phyloP scores from a whole-genome alignment of 441 rosid species.

The Corymbia calophylla region DNA sequence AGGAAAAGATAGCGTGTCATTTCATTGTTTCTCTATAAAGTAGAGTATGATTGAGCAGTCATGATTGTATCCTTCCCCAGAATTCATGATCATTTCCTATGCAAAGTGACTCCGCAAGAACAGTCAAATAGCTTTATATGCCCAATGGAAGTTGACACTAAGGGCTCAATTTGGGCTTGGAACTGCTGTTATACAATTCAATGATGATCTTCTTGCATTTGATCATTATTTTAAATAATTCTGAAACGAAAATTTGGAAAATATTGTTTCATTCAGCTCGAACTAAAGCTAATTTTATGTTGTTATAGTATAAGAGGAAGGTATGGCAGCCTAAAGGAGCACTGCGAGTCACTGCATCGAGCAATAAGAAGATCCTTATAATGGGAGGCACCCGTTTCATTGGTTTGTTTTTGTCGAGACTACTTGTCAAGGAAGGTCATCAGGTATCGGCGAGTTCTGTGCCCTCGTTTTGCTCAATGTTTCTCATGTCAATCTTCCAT shows the following conservation, averaged over 20 bases:
- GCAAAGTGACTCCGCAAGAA: not conserved
- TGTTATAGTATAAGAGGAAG: slow-evolving; percentile 70
- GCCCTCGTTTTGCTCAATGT: not conserved
- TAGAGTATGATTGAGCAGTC: not conserved
- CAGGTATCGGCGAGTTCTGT: slow-evolving; percentile 34
- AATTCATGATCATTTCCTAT: not conserved
- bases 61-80: not conserved
- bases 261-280: not conserved
- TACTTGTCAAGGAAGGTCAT: slow-evolving; percentile 90
- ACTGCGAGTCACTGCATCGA: slow-evolving; percentile 57
- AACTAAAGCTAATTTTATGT: not conserved
- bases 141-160: not conserved
- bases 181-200: not conserved
- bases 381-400: slow-evolving; percentile 97
- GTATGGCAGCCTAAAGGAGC: slow-evolving; percentile 56
- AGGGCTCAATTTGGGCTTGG: not conserved
- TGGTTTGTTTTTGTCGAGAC: slow-evolving; percentile 84
- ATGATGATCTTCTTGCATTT: not conserved
- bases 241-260: not conserved
- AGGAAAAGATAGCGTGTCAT: not conserved
- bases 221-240: not conserved
- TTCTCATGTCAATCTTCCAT: not conserved
- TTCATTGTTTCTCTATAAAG: not conserved
- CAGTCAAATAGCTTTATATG: not conserved
- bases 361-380: slow-evolving; percentile 77